A percentile compares a stretch with the other conserved stretches of the same genome.
These are phyloP conservation scores for Chimonanthus praecox DNA, from an alignment of 164 flowering plant species.

Conservation along the genomic window DNA sequence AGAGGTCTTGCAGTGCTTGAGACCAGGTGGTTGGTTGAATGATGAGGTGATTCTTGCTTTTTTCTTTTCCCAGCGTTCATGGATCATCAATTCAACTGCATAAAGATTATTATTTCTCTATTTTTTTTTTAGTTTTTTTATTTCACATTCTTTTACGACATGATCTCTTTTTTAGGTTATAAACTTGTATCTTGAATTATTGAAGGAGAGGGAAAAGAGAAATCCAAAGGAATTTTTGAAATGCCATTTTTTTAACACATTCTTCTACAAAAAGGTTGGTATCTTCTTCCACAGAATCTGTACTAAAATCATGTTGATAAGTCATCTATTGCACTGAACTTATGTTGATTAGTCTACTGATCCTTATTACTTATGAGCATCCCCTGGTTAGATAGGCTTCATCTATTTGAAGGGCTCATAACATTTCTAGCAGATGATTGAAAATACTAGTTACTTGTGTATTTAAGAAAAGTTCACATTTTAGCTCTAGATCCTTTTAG, in stretches of 20 bases:
- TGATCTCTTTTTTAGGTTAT: conserved; percentile 58
- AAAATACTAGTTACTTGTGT: no score
- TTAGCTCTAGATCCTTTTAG: no score
- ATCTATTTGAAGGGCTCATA: no score
- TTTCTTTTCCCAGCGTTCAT: no score
- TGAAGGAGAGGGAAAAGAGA: conserved; percentile 92
- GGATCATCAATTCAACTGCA: no score
- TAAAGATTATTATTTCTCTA: background rate
- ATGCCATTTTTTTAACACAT: conserved; percentile 95
- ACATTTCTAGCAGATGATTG: no score
- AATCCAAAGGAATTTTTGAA: conserved; percentile 72
- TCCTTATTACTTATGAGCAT: background rate
- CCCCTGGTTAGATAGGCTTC: no score
- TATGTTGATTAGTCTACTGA: background rate
- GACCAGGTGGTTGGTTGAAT: conserved; percentile 81
- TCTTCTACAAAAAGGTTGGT: conserved; percentile 93
- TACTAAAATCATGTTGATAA: no score
- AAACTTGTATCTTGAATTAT: conserved; percentile 78
- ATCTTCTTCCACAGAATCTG: background rate
- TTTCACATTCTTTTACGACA: background rate
- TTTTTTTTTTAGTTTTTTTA: no score
- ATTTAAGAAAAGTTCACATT: no score
- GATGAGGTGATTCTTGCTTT: conserved; percentile 66
- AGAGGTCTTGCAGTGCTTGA: conserved; percentile 61
- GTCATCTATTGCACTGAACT: no score